These are phyloP conservation scores for Leccinellum rugosiceps DNA, from an alignment of 768 basidiomycete genomes.

Conservation along the genomic window DNA sequence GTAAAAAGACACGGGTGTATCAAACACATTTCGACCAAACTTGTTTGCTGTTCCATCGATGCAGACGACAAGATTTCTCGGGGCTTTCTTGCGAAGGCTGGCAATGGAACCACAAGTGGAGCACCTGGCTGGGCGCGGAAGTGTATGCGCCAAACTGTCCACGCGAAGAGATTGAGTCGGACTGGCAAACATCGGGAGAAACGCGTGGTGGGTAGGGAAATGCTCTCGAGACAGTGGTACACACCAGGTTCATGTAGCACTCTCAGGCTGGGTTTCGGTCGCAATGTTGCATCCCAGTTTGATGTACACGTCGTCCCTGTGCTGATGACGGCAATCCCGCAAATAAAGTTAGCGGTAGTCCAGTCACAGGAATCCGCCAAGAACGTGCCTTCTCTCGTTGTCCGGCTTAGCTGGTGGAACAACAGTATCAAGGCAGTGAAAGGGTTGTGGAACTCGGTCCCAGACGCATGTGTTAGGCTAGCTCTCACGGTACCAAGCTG, in stretches of 20 bases:
- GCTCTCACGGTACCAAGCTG: background rate
- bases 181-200: constrained; percentile 2
- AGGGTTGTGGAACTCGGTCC: background rate
- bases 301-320: too few relatives aligned
- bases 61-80: constrained; percentile 17
- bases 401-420: background rate
- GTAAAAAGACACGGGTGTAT: background rate
- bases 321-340: too few relatives aligned
- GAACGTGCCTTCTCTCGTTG: background rate
- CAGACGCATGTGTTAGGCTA: background rate
- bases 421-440: background rate
- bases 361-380: background rate
- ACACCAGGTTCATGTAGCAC: background rate
- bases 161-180: constrained; percentile 1
- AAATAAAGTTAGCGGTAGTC: too few relatives aligned
- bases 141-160: constrained; percentile 1
- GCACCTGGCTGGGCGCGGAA: constrained; percentile 4
- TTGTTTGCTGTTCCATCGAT: constrained; percentile 21
- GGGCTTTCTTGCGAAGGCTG: background rate
- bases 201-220: background rate
- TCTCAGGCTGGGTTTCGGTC: background rate
- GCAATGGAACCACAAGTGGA: constrained; percentile 7
- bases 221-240: background rate
- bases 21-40: constrained; percentile 15
- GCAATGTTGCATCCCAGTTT: too few relatives aligned